phyloP scores from a whole-genome alignment of 805 yeast genomes.

The Brettanomyces naardenensis region DNA sequence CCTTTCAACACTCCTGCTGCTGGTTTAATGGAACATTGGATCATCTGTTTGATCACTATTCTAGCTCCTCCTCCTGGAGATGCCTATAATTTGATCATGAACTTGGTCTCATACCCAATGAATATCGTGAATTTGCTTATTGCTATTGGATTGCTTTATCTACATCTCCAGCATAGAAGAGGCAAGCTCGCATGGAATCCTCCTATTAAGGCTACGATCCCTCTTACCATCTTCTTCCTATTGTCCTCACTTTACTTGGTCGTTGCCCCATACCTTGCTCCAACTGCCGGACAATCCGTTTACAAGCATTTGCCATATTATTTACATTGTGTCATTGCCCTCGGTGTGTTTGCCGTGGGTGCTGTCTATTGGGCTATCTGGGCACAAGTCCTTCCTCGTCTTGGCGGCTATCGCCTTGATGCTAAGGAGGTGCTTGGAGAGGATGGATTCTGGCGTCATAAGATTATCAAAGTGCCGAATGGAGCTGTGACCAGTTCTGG shows the following conservation, averaged over 20 bases:
- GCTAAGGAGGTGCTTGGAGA: constrained; percentile 42
- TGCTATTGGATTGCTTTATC: constrained; percentile 31
- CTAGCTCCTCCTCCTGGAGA: constrained; percentile 82
- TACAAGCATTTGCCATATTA: constrained; percentile 68
- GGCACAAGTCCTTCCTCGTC: constrained; percentile 49
- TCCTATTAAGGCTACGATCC: constrained; percentile 56
- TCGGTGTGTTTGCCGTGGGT: constrained; percentile 66
- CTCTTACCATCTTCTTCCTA: constrained; percentile 57
- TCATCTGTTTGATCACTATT: constrained; percentile 65
- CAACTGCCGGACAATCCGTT: constrained; percentile 55
- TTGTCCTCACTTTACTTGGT: constrained; percentile 60
- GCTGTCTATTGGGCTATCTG: constrained; percentile 60
- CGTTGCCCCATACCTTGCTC: constrained; percentile 76
- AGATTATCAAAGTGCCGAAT: constrained; percentile 33
- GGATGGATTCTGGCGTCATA: constrained; percentile 69
- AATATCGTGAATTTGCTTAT: constrained; percentile 55
- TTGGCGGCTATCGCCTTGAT: constrained; percentile 44
- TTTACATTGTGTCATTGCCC: constrained; percentile 60
- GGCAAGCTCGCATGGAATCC: constrained; percentile 60
- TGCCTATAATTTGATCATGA: constrained; percentile 73
- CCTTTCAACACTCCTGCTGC: constrained; percentile 70
- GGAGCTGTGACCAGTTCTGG: background rate
- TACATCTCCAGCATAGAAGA: constrained; percentile 42
- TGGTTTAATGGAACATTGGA: constrained; percentile 70
- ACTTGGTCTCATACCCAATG: constrained; percentile 74